phyloP scores from a whole-genome alignment of 257 asterid genomes.

The Solanum chilense region DNA sequence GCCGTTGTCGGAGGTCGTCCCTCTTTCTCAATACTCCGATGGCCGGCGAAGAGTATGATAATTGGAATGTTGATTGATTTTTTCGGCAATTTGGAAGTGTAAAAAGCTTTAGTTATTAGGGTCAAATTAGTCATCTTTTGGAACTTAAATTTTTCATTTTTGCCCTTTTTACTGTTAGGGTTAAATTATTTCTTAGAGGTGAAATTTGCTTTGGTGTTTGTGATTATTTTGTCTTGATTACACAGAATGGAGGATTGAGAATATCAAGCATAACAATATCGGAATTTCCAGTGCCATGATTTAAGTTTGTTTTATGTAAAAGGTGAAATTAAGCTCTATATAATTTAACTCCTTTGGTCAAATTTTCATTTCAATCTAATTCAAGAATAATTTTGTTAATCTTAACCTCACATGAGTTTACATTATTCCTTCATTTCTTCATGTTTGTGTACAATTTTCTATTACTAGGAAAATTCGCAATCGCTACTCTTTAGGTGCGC shows the following conservation, averaged over 20 bases:
- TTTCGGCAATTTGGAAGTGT: background rate
- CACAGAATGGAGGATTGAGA: background rate
- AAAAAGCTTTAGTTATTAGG: constrained; percentile 9
- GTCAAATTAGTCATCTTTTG: background rate
- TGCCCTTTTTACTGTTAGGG: background rate
- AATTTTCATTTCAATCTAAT: background rate
- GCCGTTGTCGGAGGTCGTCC: constrained; percentile 95
- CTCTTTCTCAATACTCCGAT: constrained; percentile 80
- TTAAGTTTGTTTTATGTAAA: background rate
- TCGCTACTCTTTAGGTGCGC: too few species aligned
- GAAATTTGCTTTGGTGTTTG: background rate
- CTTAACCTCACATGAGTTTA: background rate
- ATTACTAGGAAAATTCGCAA: too few species aligned
- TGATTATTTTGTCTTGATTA: background rate
- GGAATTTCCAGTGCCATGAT: background rate
- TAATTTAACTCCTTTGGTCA: background rate
- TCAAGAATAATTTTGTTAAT: background rate
- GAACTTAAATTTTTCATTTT: background rate
- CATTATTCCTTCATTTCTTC: background rate
- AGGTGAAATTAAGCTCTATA: background rate
- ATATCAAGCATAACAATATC: background rate
- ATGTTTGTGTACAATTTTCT: too few species aligned
- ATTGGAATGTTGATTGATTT: background rate
- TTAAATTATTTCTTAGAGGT: background rate
- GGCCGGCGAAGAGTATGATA: constrained; percentile 65